Conservation (phyloP, 176 grass and related monocot species). For the Areca catechu region DNA sequence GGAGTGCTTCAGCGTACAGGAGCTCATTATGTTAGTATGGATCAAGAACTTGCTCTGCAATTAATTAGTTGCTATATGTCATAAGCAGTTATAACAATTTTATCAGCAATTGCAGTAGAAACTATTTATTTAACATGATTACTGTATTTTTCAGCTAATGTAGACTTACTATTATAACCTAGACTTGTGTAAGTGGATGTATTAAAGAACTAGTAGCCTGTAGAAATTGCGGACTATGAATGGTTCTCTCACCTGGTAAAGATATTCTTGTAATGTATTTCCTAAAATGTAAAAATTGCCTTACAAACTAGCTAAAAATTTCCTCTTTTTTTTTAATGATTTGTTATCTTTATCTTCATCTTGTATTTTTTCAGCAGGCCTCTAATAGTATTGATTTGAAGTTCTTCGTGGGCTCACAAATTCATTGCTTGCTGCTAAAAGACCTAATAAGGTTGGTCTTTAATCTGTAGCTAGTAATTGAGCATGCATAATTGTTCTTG, state of each 20-base stretch:
- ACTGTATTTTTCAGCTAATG: neutral
- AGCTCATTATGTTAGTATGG: constrained; percentile 48
- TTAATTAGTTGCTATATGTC: constrained; percentile 5
- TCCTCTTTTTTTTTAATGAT: constrained; percentile 11
- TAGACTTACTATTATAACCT: no score
- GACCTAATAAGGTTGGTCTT: constrained; percentile 52
- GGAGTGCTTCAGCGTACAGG: constrained; percentile 67
- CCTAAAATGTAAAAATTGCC: no score
- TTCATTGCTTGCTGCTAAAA: constrained; percentile 81
- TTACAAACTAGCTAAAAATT: neutral
- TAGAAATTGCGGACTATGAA: no score
- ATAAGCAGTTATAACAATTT: neutral
- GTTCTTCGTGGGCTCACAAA: constrained; percentile 81
- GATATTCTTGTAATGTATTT: no score
- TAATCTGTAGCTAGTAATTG: neutral
- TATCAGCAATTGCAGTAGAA: neutral
- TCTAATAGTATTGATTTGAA: constrained; percentile 68
- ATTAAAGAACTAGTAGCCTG: no score
- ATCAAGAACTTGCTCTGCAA: constrained; percentile 7
- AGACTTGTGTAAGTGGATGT: no score
- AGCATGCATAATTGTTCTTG: no score
- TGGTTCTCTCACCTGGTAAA: no score
- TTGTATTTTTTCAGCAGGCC: constrained; percentile 29
- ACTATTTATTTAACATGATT: neutral
- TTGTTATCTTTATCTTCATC: constrained; percentile 4